These are phyloP conservation scores for Hypoxylon rickii DNA, from an alignment of 495 filamentous ascomycete species.

Conservation along the genomic window DNA sequence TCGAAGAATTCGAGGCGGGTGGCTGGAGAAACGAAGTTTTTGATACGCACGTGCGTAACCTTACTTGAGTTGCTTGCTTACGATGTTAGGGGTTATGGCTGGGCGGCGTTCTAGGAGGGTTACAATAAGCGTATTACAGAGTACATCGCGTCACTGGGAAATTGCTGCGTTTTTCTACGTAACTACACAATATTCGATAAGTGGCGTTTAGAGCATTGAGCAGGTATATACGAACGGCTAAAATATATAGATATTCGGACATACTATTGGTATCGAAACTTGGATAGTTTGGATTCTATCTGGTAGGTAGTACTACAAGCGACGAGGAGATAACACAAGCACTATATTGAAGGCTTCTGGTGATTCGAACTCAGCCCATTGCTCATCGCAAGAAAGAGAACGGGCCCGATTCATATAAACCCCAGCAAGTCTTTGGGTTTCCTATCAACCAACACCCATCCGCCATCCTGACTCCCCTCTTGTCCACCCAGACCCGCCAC, in stretches of 20 bases:
- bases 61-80: conserved; percentile 6
- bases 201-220: no score
- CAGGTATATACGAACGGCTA: no score
- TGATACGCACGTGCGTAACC: conserved; percentile 57
- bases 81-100: neutral
- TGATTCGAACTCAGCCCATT: no score
- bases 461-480: conserved; percentile 5
- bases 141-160: neutral
- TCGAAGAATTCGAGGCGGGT: conserved; percentile 63
- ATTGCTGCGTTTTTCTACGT: neutral
- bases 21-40: conserved; percentile 91
- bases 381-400: no score
- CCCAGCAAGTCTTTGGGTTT: conserved; percentile 34
- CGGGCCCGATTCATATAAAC: conserved; percentile 37
- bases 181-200: no score
- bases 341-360: no score
- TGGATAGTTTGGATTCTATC: no score
- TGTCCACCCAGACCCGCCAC: neutral
- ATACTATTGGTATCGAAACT: no score
- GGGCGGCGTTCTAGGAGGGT: conserved; percentile 7
- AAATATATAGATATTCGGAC: no score
- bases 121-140: neutral
- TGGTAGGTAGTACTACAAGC: no score
- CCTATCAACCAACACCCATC: conserved; percentile 37
- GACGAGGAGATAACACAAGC: no score